These are phyloP conservation scores for Cordyceps militaris DNA, from an alignment of 2,329 filamentous ascomycete species.

Conservation along the genomic window DNA sequence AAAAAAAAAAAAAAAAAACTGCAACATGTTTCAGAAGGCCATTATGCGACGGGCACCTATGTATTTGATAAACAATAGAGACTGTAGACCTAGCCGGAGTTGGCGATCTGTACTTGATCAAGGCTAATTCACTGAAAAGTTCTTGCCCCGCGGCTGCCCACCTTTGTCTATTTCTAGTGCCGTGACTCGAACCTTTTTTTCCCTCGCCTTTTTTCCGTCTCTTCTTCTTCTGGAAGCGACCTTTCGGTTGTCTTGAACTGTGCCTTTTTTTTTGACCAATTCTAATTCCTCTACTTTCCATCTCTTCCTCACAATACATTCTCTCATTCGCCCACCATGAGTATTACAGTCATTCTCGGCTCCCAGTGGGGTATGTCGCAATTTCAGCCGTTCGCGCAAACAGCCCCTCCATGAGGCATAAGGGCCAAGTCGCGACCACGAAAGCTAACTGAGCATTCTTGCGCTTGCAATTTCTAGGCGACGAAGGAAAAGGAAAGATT, in stretches of 20 bases:
- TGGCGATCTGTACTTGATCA: no score
- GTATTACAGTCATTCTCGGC: conserved; percentile 29
- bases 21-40: no score
- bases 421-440: neutral
- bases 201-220: conserved; percentile 11
- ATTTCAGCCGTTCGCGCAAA: neutral
- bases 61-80: no score
- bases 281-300: neutral
- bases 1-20: no score
- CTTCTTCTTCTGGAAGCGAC: conserved; percentile 9
- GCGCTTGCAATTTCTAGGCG: neutral
- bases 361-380: conserved; percentile 31
- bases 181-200: neutral
- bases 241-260: neutral
- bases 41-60: no score
- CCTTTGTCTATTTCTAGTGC: neutral
- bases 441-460: neutral
- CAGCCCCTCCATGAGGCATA: neutral
- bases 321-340: conserved; percentile 17
- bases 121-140: neutral
- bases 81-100: no score
- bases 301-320: no score
- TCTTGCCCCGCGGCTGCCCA: neutral
- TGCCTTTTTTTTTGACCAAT: neutral
- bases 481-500: conserved; percentile 29